These are phyloP conservation scores for Trichoderma afroharzianum DNA, from an alignment of 2,329 filamentous ascomycete species.

Conservation along the genomic window DNA sequence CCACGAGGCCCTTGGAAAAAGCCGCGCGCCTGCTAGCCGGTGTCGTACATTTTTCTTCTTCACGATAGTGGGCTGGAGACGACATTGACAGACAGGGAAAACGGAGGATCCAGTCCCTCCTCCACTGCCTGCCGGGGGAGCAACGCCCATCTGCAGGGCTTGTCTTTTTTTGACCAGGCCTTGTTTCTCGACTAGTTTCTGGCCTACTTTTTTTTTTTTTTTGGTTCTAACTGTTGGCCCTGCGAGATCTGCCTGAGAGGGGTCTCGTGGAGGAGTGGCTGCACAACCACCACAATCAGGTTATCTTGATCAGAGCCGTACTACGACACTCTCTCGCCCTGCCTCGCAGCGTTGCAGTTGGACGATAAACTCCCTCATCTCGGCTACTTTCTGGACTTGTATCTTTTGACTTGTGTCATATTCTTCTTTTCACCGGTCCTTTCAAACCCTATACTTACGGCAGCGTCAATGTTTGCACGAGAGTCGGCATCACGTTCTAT, in stretches of 20 bases:
- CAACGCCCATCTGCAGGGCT: background rate
- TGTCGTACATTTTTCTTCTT: constrained; percentile 5
- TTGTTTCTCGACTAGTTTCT: constrained; percentile 6
- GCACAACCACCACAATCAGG: constrained; percentile 13
- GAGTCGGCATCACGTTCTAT: background rate
- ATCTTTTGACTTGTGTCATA: background rate
- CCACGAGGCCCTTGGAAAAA: constrained; percentile 10
- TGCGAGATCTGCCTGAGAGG: constrained; percentile 12
- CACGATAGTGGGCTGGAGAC: constrained; percentile 9
- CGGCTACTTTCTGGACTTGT: background rate
- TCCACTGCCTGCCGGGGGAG: constrained; percentile 3
- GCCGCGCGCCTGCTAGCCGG: constrained; percentile 14
- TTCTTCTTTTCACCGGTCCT: background rate
- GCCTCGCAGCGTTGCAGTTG: background rate
- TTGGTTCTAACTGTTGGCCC: background rate
- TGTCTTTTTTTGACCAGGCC: background rate
- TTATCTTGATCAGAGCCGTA: constrained; percentile 12
- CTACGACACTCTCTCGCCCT: constrained; percentile 1
- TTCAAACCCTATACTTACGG: background rate
- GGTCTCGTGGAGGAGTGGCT: constrained; percentile 7
- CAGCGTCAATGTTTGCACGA: constrained; percentile 13
- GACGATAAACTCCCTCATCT: background rate
- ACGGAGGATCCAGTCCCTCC: constrained; percentile 3
- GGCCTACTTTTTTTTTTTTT: constrained; percentile 6
- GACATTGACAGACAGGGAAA: background rate